Conservation (phyloP, 768 basidiomycete genomes). For the Podaxis sp. region DNA sequence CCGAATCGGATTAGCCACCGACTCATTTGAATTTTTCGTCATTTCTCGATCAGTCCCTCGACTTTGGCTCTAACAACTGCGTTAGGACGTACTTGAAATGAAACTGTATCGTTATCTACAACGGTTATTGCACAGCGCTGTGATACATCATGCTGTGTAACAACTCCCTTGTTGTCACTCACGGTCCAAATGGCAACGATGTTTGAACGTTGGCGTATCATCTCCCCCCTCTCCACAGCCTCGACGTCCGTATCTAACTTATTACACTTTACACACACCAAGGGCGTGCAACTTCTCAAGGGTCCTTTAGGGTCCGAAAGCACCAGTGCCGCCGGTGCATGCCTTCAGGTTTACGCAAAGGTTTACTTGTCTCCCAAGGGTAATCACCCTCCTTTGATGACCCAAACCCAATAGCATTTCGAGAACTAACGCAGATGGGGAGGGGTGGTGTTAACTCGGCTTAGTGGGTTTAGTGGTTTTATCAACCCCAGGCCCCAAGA, state of each 20-base stretch:
- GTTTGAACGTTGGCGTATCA: not conserved
- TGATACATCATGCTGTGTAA: not conserved
- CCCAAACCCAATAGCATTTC: not conserved
- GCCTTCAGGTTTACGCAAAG: not conserved
- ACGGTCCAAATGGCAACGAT: not conserved
- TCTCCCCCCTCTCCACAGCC: not conserved
- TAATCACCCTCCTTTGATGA: not conserved
- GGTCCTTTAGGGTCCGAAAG: not conserved
- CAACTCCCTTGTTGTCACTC: not conserved
- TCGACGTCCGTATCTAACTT: not conserved
- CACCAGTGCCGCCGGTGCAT: conserved; percentile 5
- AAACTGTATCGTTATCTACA: conserved; percentile 5
- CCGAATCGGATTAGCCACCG: conserved; percentile 5
- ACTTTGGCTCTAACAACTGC: conserved; percentile 6
- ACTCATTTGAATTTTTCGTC: not conserved
- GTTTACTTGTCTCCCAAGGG: not conserved
- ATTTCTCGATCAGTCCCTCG: not conserved
- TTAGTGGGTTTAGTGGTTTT: not conserved
- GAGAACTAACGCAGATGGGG: not conserved
- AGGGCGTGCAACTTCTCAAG: not conserved
- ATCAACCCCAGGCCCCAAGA: not conserved
- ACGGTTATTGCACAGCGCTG: not conserved
- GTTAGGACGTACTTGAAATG: not conserved
- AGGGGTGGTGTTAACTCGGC: conserved; percentile 2
- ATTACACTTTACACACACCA: not conserved